Evolutionary conservation across 306 rosid genomes (phyloP), one percentile per base, ranked within the genome.

Genomic region (Citrullus colocynthis): DNA sequence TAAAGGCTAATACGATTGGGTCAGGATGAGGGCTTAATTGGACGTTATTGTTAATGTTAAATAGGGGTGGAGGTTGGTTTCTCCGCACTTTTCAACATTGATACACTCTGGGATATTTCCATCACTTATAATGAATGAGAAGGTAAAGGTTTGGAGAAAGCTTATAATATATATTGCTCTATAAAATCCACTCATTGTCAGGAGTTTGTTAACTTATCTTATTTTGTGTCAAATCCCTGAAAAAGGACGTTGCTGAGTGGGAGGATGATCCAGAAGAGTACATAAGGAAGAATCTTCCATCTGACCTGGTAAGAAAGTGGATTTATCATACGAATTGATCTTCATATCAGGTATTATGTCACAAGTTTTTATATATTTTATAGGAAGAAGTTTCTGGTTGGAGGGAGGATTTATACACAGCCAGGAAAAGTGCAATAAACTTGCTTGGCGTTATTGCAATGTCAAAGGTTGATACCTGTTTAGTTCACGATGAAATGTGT

Each of bases 61-160:
- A 70, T 88, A 93, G 98, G 98, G 98, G 70, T 93, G 98, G 98
- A 90, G 97, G 61, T 78, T 91, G 82, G 91, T 93, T 80, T 91
- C 98, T 77, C 96, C 95, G 10, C 95, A 93, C 84, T 93, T 93
- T 85, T 86, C 88, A 58, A 81, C 76, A 80, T 74, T 93, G 62
- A 81, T 93, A 87, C 90, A 91, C 66, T 83, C 90, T 83, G 93
- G 96, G 30, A 93, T 93, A 81, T 89, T 91, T 80, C 95, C 96
- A 28, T 88, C 98, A 44, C 81, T 91, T 81, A 83, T 85, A 81
- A 80, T 93, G 93, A 93, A 91, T 81, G 91, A 91, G 79, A 93
- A 89, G 95, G 98, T 93, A 81, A 80, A 82, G 24, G 48, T 74
- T 85, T 65, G 78, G 49, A 20, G 81, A 55, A 69, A 42, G 15